Conservation (phyloP, 768 basidiomycete species). For the Auricularia sp. region DNA sequence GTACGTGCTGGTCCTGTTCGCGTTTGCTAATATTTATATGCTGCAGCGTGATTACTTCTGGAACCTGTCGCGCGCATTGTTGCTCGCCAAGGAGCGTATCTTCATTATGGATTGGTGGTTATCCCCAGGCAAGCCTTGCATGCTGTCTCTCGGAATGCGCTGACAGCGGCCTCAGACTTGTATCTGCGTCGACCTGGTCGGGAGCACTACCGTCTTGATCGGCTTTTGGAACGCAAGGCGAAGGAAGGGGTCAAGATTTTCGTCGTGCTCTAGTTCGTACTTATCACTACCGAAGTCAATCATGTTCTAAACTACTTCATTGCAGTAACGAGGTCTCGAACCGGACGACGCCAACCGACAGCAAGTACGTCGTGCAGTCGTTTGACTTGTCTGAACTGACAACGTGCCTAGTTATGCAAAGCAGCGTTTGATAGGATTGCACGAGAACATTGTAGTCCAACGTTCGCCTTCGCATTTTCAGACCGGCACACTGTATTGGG, state of each 20-base stretch:
- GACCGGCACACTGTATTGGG: slow-evolving; percentile 98
- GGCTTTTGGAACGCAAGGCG: slow-evolving; percentile 79
- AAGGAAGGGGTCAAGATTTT: slow-evolving; percentile 93
- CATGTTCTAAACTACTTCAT: background rate
- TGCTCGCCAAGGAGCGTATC: slow-evolving; percentile 77
- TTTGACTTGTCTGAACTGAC: background rate
- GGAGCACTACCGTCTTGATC: slow-evolving; percentile 79
- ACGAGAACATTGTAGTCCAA: slow-evolving; percentile 92
- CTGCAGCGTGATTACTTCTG: slow-evolving; percentile 91
- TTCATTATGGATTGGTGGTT: slow-evolving; percentile 99
- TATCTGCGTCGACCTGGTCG: slow-evolving; percentile 78
- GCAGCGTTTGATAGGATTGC: slow-evolving; percentile 63
- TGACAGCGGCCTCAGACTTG: slow-evolving; percentile 42
- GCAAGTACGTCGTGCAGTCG: slow-evolving; percentile 47
- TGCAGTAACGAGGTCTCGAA: slow-evolving; percentile 89
- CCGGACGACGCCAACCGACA: slow-evolving; percentile 87
- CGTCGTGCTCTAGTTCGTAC: slow-evolving; percentile 80
- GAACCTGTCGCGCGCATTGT: slow-evolving; percentile 87
- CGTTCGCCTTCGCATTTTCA: slow-evolving; percentile 96
- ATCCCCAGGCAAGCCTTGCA: slow-evolving; percentile 53
- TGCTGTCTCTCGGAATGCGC: background rate
- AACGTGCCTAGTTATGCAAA: slow-evolving; percentile 63
- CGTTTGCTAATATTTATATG: background rate
- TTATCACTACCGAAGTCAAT: too few relatives aligned
- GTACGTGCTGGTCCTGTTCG: slow-evolving; percentile 34